These are phyloP conservation scores for Cercophora scortea DNA, from an alignment of 495 filamentous ascomycete genomes.

Conservation along the genomic window DNA sequence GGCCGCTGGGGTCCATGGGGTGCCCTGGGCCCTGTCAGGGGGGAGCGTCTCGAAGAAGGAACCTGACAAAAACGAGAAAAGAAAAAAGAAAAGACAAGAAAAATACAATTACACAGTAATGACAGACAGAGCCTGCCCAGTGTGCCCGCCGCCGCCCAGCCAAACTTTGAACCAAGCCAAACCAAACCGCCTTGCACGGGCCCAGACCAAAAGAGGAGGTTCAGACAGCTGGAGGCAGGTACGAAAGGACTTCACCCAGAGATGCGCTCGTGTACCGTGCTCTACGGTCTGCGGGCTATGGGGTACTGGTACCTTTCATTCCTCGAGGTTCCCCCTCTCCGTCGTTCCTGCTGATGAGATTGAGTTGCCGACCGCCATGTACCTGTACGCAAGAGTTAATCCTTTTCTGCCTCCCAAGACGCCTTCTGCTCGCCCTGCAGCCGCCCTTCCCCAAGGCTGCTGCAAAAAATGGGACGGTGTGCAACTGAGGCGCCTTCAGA, in stretches of 20 bases:
- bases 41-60: slow-evolving; percentile 7
- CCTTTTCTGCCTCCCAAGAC: no score
- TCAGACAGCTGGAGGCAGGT: not conserved
- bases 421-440: slow-evolving; percentile 5
- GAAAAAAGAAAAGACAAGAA: slow-evolving; percentile 6
- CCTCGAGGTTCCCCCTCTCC: no score
- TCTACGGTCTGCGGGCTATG: no score
- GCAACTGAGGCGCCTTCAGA: slow-evolving; percentile 1
- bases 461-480: slow-evolving; percentile 12
- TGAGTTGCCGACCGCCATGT: no score
- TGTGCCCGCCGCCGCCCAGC: no score
- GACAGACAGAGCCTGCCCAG: slow-evolving; percentile 10
- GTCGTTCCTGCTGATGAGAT: no score
- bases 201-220: no score
- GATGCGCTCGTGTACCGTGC: not conserved
- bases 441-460: slow-evolving; percentile 4
- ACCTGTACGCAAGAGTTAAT: no score
- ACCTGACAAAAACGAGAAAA: slow-evolving; percentile 15
- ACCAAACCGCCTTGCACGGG: no score
- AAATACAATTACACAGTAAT: slow-evolving; percentile 2
- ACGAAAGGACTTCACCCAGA: slow-evolving; percentile 3
- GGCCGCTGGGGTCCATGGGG: slow-evolving; percentile 9
- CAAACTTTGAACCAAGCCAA: not conserved
- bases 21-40: not conserved
- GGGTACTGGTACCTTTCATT: no score